Percentiles rank a stretch among this genome's conserved stretches.
These are phyloP conservation scores for Plantago elongata DNA, from an alignment of 257 asterid species.

Conservation along the genomic window DNA sequence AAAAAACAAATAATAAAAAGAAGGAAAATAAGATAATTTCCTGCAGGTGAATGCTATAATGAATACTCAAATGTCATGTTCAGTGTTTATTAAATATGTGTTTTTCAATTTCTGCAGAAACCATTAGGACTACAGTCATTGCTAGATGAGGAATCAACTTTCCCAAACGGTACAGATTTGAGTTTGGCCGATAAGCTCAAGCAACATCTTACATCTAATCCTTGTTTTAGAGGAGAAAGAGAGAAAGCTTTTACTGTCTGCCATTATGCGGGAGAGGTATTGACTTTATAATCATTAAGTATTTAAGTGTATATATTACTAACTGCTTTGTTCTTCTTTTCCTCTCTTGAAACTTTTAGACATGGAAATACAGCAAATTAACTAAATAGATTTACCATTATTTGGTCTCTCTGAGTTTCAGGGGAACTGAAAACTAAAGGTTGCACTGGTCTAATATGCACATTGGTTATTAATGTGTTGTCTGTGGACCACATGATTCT, in stretches of 20 bases:
- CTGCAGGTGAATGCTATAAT: no score
- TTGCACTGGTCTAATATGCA: no score
- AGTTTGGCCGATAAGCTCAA: slow-evolving; percentile 91
- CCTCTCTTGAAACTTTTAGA: background rate
- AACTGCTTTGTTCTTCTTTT: background rate
- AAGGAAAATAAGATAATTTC: no score
- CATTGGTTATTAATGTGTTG: no score
- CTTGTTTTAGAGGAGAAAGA: slow-evolving; percentile 84
- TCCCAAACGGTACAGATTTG: slow-evolving; percentile 96
- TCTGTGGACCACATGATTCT: no score
- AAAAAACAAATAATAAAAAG: no score
- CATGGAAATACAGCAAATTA: no score
- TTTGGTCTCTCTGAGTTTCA: no score
- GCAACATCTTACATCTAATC: slow-evolving; percentile 74
- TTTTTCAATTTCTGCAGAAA: slow-evolving; percentile 50
- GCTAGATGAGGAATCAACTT: slow-evolving; percentile 96
- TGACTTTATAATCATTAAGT: slow-evolving; percentile 11
- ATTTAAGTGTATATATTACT: slow-evolving; percentile 10
- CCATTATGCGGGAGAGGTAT: slow-evolving; percentile 99
- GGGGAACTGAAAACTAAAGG: no score
- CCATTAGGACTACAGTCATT: slow-evolving; percentile 85
- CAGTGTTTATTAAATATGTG: no score
- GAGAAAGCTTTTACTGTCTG: slow-evolving; percentile 73
- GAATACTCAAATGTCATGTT: no score
- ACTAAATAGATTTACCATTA: no score